These are phyloP conservation scores for Fusarium lyarnte DNA, from an alignment of 2,329 filamentous ascomycete genomes.

Conservation along the genomic window DNA sequence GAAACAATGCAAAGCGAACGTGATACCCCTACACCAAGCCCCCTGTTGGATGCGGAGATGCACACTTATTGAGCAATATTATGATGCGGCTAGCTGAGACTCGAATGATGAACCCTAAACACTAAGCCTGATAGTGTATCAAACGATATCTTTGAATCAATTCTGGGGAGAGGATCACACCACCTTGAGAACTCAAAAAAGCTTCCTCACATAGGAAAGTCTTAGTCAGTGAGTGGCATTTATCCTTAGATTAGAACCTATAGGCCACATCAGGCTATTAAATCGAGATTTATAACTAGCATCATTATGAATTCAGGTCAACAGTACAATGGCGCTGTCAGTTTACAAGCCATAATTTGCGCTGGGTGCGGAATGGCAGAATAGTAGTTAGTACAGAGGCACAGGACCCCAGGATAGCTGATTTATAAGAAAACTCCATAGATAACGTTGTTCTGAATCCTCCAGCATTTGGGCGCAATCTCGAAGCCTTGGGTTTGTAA, in stretches of 20 bases:
- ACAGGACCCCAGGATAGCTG: not conserved
- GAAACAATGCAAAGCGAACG: too few species aligned
- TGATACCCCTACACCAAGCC: constrained; percentile 19
- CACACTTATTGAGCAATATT: rapidly evolving
- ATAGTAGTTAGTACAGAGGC: not conserved
- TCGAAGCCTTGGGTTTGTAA: rapidly evolving
- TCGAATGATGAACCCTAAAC: rapidly evolving
- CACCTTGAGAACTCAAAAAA: rapidly evolving
- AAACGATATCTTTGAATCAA: not conserved
- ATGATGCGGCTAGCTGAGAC: rapidly evolving
- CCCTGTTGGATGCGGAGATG: not conserved
- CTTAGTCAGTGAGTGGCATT: rapidly evolving
- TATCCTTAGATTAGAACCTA: not conserved
- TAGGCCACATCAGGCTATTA: not conserved
- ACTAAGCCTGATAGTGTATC: rapidly evolving
- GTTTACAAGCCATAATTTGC: not conserved
- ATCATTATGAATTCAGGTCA: rapidly evolving
- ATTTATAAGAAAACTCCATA: not conserved
- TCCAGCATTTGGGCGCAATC: not conserved
- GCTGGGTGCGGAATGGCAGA: not conserved
- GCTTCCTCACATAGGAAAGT: rapidly evolving
- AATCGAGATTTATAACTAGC: rapidly evolving
- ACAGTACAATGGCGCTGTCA: too few species aligned
- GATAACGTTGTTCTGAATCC: not conserved
- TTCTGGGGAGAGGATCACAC: rapidly evolving